Percentiles rank a stretch among this genome's conserved stretches.
Evolutionary conservation across 352 stramenopile genomes (phyloP).

Genomic region (Globisporangium cylindrosporum): DNA sequence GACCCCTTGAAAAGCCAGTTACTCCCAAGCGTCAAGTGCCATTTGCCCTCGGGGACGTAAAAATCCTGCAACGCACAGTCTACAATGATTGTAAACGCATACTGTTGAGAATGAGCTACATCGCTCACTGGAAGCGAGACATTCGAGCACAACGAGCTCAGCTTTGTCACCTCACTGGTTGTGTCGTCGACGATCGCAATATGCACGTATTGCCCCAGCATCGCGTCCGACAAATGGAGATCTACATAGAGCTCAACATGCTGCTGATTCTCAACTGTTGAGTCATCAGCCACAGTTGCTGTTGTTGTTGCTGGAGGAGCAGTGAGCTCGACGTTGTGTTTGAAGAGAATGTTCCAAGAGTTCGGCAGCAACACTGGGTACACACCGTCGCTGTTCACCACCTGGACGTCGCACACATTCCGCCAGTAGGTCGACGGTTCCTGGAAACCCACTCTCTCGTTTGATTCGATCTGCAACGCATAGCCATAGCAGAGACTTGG

Average conservation of each 20-base stretch:
- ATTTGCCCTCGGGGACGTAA: constrained; percentile 43
- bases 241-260: constrained; percentile 43
- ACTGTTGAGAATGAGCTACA: not conserved
- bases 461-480: constrained; percentile 48
- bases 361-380: constrained; percentile 41
- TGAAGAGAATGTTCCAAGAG: constrained; percentile 65
- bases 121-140: constrained; percentile 19
- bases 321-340: constrained; percentile 47
- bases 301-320: not conserved
- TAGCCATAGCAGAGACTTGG: constrained; percentile 50
- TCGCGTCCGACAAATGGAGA: constrained; percentile 54
- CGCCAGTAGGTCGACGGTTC: constrained; percentile 46
- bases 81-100: constrained; percentile 55
- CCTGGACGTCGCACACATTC: constrained; percentile 36
- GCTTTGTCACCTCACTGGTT: constrained; percentile 29
- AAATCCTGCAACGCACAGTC: constrained; percentile 36
- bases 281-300: not conserved
- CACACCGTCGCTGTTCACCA: constrained; percentile 42
- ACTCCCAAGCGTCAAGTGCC: constrained; percentile 57
- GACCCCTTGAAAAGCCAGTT: constrained; percentile 39
- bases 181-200: constrained; percentile 47
- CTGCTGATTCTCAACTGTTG: not conserved
- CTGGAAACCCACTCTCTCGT: constrained; percentile 38
- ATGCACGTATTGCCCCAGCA: constrained; percentile 42
- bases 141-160: constrained; percentile 32